These are phyloP conservation scores for Aspergillus ellipticus DNA, from an alignment of 495 filamentous ascomycete genomes.

Conservation along the genomic window DNA sequence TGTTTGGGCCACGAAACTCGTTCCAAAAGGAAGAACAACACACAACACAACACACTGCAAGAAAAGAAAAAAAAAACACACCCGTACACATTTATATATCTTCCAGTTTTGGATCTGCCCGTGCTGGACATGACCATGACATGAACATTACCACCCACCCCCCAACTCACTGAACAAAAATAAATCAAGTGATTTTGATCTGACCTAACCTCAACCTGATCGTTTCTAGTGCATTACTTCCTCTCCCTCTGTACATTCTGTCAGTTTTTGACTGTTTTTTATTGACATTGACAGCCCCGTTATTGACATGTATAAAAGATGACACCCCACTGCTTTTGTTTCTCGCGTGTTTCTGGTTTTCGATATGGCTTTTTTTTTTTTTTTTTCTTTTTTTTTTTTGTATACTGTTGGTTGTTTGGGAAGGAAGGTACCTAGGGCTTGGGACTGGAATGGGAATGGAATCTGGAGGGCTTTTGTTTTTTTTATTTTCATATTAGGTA, in stretches of 20 bases:
- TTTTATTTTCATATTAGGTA: no score
- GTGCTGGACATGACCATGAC: not conserved
- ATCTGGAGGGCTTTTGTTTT: no score
- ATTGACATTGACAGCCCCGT: not conserved
- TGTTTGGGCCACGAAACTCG: not conserved
- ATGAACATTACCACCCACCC: not conserved
- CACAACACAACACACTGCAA: no score
- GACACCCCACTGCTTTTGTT: no score
- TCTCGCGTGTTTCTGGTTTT: not conserved
- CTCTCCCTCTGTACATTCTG: conserved; percentile 7
- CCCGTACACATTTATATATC: no score
- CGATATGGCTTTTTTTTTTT: not conserved
- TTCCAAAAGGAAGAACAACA: not conserved
- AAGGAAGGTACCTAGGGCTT: no score
- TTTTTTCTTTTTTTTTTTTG: not conserved
- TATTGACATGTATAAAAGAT: conserved; percentile 13
- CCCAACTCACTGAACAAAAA: conserved; percentile 1
- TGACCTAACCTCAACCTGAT: no score
- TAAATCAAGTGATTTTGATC: not conserved
- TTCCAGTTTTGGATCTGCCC: not conserved
- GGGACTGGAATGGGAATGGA: no score
- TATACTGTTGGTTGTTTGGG: no score
- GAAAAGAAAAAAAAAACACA: no score
- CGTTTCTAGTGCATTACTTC: not conserved
- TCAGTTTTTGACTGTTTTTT: not conserved